These are phyloP conservation scores for Physcomitrium patens DNA, from an alignment of 225 moss, liverwort and hornwort genomes.

Conservation along the genomic window DNA sequence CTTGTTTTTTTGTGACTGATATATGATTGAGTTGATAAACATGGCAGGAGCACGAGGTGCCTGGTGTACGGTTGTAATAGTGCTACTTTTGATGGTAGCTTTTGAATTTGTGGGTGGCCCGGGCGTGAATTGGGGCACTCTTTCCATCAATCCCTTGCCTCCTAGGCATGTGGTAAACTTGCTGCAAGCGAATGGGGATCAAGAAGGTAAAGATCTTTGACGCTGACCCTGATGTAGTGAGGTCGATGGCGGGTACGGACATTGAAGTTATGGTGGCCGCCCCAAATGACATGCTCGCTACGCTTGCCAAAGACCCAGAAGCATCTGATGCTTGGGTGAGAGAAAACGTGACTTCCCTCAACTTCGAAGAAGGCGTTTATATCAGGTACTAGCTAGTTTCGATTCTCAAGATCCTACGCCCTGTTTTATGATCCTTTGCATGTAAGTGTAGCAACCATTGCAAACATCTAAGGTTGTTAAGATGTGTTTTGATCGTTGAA, in stretches of 20 bases:
- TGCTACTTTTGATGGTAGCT: constrained; percentile 18
- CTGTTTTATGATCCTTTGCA: not conserved
- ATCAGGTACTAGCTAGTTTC: constrained; percentile 58
- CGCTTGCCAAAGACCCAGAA: constrained; percentile 46
- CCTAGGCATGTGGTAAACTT: constrained; percentile 37
- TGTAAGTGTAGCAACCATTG: not conserved
- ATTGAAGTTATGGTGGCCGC: constrained; percentile 91
- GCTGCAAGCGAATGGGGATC: constrained; percentile 52
- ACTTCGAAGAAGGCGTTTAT: constrained; percentile 57
- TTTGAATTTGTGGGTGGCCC: constrained; percentile 30
- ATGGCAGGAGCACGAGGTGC: constrained; percentile 34
- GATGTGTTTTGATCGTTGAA: no score
- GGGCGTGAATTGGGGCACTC: constrained; percentile 61
- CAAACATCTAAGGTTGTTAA: not conserved
- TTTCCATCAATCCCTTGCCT: constrained; percentile 48
- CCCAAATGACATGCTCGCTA: constrained; percentile 75
- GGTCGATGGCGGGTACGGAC: constrained; percentile 57
- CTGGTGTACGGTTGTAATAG: constrained; percentile 6
- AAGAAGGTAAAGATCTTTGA: constrained; percentile 63
- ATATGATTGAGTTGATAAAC: not conserved
- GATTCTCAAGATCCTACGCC: not conserved
- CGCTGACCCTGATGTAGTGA: constrained; percentile 51
- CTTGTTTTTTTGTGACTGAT: no score
- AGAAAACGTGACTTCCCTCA: constrained; percentile 68
- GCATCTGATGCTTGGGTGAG: constrained; percentile 73